Base-by-base conservation (phyloP, 2,329 filamentous ascomycete species). In the Neofusicoccum umdonicola region DNA sequence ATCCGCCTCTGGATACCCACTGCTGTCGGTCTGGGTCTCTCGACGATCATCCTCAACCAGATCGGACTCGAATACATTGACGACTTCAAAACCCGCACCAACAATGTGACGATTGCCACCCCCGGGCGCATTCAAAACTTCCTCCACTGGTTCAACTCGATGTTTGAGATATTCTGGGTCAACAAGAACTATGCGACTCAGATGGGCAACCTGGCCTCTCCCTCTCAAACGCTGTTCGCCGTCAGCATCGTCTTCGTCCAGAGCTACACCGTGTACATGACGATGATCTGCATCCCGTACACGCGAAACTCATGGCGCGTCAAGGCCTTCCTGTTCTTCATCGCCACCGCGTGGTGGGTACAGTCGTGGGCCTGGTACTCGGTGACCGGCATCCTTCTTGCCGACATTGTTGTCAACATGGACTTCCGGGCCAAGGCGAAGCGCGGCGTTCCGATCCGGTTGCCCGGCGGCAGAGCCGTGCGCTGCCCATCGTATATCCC, bases 161-260 rank as follows among this genome's bases (percentile, higher is more conserved):
- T 82, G 6, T 82, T 82, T 69, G 74, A 82, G 44, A 67, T 82
- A 35, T 82, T 83, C 68, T 83, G 81, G 79, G 67, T 78, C 19
- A 78, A 74, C 27, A 76, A 76, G 15, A 65, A 71, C 34, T 81
- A 77, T 65, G 70, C 68, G 62, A 69, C 65, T 7, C 78, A 81
- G 66, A 77, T 79, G 13, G 81, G 74, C 2, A 81, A 76, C 62
- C 70, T 66, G 12, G 78, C 76, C 3, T 82, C 81, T 67, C 80
- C 81, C 1, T 78, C 78, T 2, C 71, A 76, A n/a, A 82, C 78
- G 0, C 69, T 83, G n/a, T 82, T 80, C 79, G 77, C 76, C 9
- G 68, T 81, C 35, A 79, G 74, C 5, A 73, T 79, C n/a, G 73
- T 83, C 15, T 83, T 79, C 68, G 73, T 76, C 61, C 81, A 83